These are phyloP conservation scores for Colletotrichum tropicicola DNA, from an alignment of 2,329 filamentous ascomycete genomes.

Conservation along the genomic window DNA sequence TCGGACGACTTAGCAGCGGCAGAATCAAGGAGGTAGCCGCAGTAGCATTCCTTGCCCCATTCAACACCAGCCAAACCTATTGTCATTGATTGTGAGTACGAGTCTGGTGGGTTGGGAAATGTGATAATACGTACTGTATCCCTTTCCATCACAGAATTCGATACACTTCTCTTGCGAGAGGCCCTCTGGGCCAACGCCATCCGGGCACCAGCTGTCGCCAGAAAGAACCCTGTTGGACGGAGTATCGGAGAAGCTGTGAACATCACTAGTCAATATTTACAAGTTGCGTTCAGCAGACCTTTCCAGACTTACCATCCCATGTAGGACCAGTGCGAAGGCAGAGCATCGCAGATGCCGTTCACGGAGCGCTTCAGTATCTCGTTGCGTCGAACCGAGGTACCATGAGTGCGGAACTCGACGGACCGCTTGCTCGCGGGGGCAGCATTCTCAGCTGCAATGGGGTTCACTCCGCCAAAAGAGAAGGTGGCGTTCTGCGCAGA, in stretches of 20 bases:
- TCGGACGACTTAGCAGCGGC: conserved; percentile 53
- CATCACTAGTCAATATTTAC: too few relatives aligned
- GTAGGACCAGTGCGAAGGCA: not conserved
- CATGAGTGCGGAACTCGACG: not conserved
- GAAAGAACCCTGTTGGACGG: not conserved
- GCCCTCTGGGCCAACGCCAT: not conserved
- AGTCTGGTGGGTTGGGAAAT: not conserved
- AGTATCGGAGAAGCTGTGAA: not conserved
- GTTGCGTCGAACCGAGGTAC: not conserved
- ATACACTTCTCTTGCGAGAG: conserved; percentile 49
- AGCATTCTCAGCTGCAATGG: not conserved
- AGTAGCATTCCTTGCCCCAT: conserved; percentile 63
- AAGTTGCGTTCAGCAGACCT: too few relatives aligned
- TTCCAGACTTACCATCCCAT: conserved; percentile 5
- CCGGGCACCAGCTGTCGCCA: not conserved
- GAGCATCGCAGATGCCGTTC: not conserved
- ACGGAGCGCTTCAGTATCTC: not conserved
- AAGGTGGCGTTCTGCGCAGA: not conserved
- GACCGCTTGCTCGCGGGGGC: not conserved
- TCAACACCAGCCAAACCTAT: conserved; percentile 50
- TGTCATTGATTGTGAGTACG: not conserved
- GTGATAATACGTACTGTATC: not conserved
- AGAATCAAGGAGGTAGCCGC: conserved; percentile 58
- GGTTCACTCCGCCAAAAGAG: not conserved
- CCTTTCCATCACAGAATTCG: conserved; percentile 56